These are phyloP conservation scores for Lepiota brunneoincarnata DNA, from an alignment of 768 basidiomycete genomes.

Conservation along the genomic window DNA sequence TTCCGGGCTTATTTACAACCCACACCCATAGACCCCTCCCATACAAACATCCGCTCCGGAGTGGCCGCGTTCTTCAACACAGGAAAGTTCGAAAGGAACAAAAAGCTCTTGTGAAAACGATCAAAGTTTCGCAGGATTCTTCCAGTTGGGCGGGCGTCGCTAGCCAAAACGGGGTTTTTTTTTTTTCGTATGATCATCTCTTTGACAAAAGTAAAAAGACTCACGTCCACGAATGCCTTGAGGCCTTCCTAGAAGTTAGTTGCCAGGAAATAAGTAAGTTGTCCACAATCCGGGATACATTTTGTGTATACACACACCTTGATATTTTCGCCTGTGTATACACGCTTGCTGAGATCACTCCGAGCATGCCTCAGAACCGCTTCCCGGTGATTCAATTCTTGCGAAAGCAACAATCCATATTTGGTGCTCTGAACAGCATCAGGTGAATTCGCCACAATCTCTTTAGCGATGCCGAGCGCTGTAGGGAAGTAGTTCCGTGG, in stretches of 20 bases:
- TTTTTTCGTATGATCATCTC: conserved; percentile 6
- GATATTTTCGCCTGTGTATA: conserved; percentile 66
- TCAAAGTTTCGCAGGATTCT: conserved; percentile 17
- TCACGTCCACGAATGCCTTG: conserved; percentile 63
- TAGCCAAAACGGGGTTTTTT: conserved; percentile 2
- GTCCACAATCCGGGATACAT: not conserved
- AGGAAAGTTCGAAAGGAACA: conserved; percentile 5
- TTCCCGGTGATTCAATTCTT: conserved; percentile 50
- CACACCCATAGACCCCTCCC: not conserved
- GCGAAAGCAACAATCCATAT: conserved; percentile 56
- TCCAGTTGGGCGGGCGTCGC: conserved; percentile 16
- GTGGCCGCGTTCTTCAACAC: not conserved
- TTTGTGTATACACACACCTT: conserved; percentile 40
- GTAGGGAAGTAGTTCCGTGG: conserved; percentile 51
- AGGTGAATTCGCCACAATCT: conserved; percentile 66
- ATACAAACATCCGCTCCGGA: not conserved
- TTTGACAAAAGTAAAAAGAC: conserved; percentile 14
- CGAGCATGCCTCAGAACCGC: conserved; percentile 43
- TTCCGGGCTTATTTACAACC: not conserved
- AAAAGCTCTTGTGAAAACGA: not conserved
- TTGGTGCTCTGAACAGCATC: conserved; percentile 81
- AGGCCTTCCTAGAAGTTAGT: conserved; percentile 58
- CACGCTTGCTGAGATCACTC: conserved; percentile 45
- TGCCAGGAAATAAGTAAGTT: not conserved
- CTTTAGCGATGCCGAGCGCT: conserved; percentile 59